phyloP scores from a whole-genome alignment of 129 eudicot species.

The Heracleum sosnowskyi region DNA sequence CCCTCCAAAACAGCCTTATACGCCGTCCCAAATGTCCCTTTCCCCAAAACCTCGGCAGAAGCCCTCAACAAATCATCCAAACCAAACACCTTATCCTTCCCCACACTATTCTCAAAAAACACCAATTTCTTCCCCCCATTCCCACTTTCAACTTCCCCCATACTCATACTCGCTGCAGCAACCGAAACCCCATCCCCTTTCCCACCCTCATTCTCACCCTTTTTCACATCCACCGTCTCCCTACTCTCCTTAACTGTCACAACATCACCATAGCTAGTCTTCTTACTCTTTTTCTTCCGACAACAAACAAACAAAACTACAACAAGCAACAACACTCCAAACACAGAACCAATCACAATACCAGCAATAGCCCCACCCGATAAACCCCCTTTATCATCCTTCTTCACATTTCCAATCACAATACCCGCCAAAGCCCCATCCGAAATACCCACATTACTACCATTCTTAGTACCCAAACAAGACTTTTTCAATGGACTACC shows the following conservation, averaged over 20 bases:
- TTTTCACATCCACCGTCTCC: background rate
- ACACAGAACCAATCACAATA: constrained; percentile 1
- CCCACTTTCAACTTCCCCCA: background rate
- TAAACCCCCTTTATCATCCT: background rate
- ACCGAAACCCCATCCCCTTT: background rate
- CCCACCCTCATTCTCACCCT: background rate
- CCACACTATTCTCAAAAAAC: background rate
- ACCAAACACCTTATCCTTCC: constrained; percentile 7
- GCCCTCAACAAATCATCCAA: constrained; percentile 7
- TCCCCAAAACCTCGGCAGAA: constrained; percentile 6
- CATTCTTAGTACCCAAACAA: background rate
- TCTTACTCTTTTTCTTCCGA: background rate
- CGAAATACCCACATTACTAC: background rate
- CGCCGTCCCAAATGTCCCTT: constrained; percentile 6
- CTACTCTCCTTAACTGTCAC: constrained; percentile 3
- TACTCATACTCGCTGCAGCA: background rate
- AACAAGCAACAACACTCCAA: background rate
- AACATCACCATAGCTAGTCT: constrained; percentile 6
- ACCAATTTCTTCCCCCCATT: constrained; percentile 3
- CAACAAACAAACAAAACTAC: background rate
- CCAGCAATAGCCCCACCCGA: constrained; percentile 6
- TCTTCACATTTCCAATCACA: background rate
- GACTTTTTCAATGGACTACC: constrained; percentile 2
- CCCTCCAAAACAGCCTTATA: constrained; percentile 7
- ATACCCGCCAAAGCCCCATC: constrained; percentile 3